These are phyloP conservation scores for Vanderwaltozyma yarrowii DNA, from an alignment of 805 yeast species.

Conservation along the genomic window DNA sequence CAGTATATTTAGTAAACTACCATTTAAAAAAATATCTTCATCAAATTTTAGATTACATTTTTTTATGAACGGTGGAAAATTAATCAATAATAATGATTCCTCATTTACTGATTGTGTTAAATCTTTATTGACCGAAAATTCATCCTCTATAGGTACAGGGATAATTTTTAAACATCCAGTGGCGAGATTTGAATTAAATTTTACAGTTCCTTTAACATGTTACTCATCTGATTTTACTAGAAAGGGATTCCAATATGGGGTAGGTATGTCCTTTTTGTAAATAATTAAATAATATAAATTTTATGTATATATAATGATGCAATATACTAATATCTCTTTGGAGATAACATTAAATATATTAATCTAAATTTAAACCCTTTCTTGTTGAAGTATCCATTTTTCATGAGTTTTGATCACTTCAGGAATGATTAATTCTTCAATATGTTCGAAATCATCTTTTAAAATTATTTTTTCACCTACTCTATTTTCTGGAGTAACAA, in stretches of 20 bases:
- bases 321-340: too few species aligned
- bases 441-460: constrained; percentile 34
- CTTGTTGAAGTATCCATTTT: constrained; percentile 41
- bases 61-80: constrained; percentile 57
- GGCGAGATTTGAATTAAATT: constrained; percentile 59
- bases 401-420: constrained; percentile 55
- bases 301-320: too few species aligned
- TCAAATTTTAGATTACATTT: constrained; percentile 53
- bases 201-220: constrained; percentile 49
- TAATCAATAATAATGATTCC: constrained; percentile 29
- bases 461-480: constrained; percentile 43
- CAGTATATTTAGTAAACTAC: constrained; percentile 51
- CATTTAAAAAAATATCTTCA: constrained; percentile 33
- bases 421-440: constrained; percentile 77
- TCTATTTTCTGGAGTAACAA: constrained; percentile 39
- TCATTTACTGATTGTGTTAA: constrained; percentile 13
- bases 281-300: neutral
- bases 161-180: constrained; percentile 50
- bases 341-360: neutral
- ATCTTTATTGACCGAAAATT: constrained; percentile 32
- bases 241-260: constrained; percentile 60
- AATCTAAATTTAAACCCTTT: constrained; percentile 1
- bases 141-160: constrained; percentile 50
- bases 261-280: constrained; percentile 49
- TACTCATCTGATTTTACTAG: constrained; percentile 40